Evolutionary conservation across 2,329 filamentous ascomycete genomes (phyloP), one percentile per base, ranked within the genome.

Genomic region (Penicillium paneum): DNA sequence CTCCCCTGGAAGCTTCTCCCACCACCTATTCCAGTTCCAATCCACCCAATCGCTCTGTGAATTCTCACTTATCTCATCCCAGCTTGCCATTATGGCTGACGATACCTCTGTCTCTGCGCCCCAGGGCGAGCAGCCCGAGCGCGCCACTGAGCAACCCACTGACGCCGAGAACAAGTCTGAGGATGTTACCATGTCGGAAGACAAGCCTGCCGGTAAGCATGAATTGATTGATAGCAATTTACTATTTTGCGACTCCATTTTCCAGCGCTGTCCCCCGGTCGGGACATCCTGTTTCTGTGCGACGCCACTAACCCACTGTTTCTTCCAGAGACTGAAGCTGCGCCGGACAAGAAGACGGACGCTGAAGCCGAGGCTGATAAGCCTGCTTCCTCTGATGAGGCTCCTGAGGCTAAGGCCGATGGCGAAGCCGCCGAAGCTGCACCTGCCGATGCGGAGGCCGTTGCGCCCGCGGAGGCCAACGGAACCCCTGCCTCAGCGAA

Each of bases 401-500:
- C 61, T 26, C 39, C 54, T 24, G 66, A 70, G 40, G 48, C 62
- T 55, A 68, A 71, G 57, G 58, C 61, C 28, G 64, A 71, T 55
- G 59, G 60, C 17, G 62, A 65, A 29, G 61, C 57, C 44, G 54
- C 44, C 36, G 52, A 29, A n/a, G 48, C 32, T 40, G 56, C 62
- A 36, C 52, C 65, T 43, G 60, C 58, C 17, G 52, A 64, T 53
- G 64, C 63, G 50, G 66, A 68, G 38, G 61, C 66, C 49, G 65
- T 67, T 53, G 56, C 65, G 48, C 70, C 72, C 41, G 57, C 69
- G 40, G 71, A 69, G 55, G 64, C 70, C 32, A 75, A 82, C 64
- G 80, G 79, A 60, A 79, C 76, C 44, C 75, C 81, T 54, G 73
- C 76, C 34, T 74, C 73, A 29, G 70, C 77, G 47, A 76, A 77